Base-by-base conservation (phyloP, 768 basidiomycete species). In the Sporobolomyces pararoseus region DNA sequence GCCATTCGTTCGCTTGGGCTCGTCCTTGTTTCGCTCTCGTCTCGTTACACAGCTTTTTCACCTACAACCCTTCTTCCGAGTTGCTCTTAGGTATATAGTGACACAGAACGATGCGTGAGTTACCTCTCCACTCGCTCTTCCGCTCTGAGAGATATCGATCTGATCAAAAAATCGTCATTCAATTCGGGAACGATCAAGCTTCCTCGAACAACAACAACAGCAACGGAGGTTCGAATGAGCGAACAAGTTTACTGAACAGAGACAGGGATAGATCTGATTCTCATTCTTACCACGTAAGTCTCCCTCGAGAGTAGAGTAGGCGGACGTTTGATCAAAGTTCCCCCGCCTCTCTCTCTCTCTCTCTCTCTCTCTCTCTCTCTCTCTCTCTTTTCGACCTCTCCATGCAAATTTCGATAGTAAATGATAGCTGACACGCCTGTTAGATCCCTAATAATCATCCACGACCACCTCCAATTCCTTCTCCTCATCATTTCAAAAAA, bases 281-380 rank as follows among this genome's bases (percentile, higher is more conserved):
- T 31, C 68, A 69, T 51, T 37, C 68, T 9, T 69, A 60, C 57
- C 68, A 69, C 51, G 68, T 69, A 7, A 59, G 58, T 46, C 42
- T 42, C 57, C 6, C 21, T 58, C 57, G 55, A 34, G 53, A 27
- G 17, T 19, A 31, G 53, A 34, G 32, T 31, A 34, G 53, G 34
- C 29, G 19, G 53, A 9, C n/a, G n/a, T n/a, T n/a, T n/a, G n/a
- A n/a, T n/a, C n/a, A n/a, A n/a, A n/a, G n/a, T n/a, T n/a, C n/a
- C n/a, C n/a, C n/a, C n/a, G n/a, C n/a, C n/a, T n/a, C n/a, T n/a
- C n/a, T n/a, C n/a, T n/a, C n/a, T n/a, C n/a, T n/a, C n/a, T n/a
- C n/a, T n/a, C n/a, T n/a, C n/a, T n/a, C n/a, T n/a, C n/a, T n/a
- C n/a, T n/a, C n/a, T n/a, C n/a, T n/a, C n/a, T n/a, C n/a, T n/a